These are phyloP conservation scores for Salix koriyanagi DNA, from an alignment of 345 rosid species.

Conservation along the genomic window DNA sequence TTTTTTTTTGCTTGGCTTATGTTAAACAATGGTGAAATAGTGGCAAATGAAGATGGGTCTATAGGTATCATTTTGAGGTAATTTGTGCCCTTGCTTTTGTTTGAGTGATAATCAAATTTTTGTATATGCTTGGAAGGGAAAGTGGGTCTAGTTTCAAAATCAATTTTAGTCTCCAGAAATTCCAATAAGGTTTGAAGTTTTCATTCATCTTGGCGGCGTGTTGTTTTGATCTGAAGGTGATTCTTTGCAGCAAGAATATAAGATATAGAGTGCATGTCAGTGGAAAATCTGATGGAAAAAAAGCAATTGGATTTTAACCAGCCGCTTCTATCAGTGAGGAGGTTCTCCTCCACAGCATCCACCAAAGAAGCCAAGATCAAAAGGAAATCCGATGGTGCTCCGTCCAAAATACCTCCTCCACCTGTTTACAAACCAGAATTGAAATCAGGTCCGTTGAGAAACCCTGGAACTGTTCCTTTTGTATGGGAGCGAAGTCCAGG, in stretches of 20 bases:
- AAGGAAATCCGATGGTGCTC: slow-evolving; percentile 38
- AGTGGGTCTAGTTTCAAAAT: no score
- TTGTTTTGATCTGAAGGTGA: slow-evolving; percentile 12
- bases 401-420: slow-evolving; percentile 42
- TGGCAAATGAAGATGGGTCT: not conserved
- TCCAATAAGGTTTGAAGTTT: not conserved
- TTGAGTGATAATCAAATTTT: no score
- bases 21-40: not conserved
- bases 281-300: slow-evolving; percentile 63
- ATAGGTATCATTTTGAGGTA: not conserved
- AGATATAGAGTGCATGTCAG: slow-evolving; percentile 18
- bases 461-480: slow-evolving; percentile 87
- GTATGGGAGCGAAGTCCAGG: slow-evolving; percentile 88
- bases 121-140: no score
- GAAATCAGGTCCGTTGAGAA: slow-evolving; percentile 81
- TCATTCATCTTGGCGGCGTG: not conserved
- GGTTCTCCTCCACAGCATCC: slow-evolving; percentile 35
- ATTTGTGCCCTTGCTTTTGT: not conserved
- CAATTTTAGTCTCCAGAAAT: no score
- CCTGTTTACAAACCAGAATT: slow-evolving; percentile 70
- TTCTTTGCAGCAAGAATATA: slow-evolving; percentile 21
- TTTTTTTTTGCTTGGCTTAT: not conserved
- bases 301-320: slow-evolving; percentile 73
- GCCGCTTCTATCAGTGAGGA: slow-evolving; percentile 73
- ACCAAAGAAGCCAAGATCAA: slow-evolving; percentile 38